Base-by-base conservation (phyloP, 495 filamentous ascomycete species). In the Lasiosphaeria miniovina region DNA sequence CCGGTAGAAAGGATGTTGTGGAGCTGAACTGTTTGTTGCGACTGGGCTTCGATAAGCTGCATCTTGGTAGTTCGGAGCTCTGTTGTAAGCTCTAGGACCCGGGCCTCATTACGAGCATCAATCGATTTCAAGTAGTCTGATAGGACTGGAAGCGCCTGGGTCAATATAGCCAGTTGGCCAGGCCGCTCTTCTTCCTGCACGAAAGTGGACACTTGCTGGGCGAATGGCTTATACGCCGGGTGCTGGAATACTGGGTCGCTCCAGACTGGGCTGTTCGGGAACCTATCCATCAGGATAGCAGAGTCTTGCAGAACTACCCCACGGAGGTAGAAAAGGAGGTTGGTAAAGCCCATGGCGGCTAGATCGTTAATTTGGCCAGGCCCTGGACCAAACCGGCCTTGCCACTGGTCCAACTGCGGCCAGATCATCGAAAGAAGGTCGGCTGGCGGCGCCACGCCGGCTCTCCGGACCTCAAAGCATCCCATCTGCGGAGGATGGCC, bases 261-360 rank as follows among this genome's bases (percentile, higher is more conserved):
- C 36, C 36, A 40, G 36, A 40, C 36, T 6, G 36, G 36, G 36
- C 36, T 40, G 36, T 40, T 40, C 6, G 36, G 36, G 36, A 40
- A 40, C 11, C 11, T 40, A 11, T 11, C 36, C 36, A 40, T 40
- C 36, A 40, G 36, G 36, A 40, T 40, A 40, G 36, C 36, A 6
- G 36, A 40, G 36, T 40, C 36, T 40, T 40, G 36, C 36, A 56
- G 33, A 31, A 48, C 41, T 49, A 56, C 54, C 54, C 41, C 36
- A 31, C 35, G 31, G 36, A 56, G 41, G 54, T 56, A 56, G 24
- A 56, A 56, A 10, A 56, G 41, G 24, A 56, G 54, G 40, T 49
- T 46, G 24, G 43, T 49, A 48, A 56, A 56, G 24, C 41, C 36
- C 14, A n/a, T n/a, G 32, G 24, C 34, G 32, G 55, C 46, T 4